A percentile compares a stretch with the other conserved stretches of the same genome.
These are phyloP conservation scores for Cyberlindnera amylophila DNA, from an alignment of 805 yeast genomes.

Conservation along the genomic window DNA sequence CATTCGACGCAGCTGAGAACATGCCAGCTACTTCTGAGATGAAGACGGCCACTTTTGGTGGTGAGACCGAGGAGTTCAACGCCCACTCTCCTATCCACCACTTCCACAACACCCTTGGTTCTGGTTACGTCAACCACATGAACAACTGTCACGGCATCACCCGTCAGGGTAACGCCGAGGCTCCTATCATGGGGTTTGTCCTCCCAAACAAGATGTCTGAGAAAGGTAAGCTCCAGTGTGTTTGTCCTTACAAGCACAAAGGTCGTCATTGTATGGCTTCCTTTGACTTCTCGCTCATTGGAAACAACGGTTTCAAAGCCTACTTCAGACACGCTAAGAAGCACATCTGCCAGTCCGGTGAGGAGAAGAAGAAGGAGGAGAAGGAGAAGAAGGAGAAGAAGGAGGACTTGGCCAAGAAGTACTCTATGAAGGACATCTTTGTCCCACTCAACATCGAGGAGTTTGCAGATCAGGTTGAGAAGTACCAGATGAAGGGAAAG, in stretches of 20 bases:
- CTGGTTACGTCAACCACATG: conserved; percentile 16
- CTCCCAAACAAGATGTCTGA: neutral
- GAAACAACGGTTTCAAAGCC: conserved; percentile 6
- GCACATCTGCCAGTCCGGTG: neutral
- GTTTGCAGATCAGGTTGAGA: neutral
- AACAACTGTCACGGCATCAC: conserved; percentile 15
- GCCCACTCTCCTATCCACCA: neutral
- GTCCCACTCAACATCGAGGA: conserved; percentile 1
- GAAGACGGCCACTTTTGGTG: conserved; percentile 3
- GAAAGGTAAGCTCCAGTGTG: neutral
- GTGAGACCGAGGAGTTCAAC: conserved; percentile 1
- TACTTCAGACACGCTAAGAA: conserved; percentile 10
- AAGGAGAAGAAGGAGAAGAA: no score
- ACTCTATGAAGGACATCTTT: neutral
- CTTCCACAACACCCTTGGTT: conserved; percentile 16
- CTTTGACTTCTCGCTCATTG: neutral
- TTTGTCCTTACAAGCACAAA: conserved; percentile 6
- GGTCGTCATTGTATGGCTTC: conserved; percentile 1
- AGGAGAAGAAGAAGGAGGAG: no score
- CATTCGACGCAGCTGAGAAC: conserved; percentile 3
- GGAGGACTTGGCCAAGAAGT: neutral
- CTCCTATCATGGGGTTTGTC: conserved; percentile 6
- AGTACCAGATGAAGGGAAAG: no score
- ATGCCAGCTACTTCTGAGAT: neutral
- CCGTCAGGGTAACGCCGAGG: neutral